Evolutionary conservation across 805 yeast genomes (phyloP).

Genomic region (Myxozyma neotropica): DNA sequence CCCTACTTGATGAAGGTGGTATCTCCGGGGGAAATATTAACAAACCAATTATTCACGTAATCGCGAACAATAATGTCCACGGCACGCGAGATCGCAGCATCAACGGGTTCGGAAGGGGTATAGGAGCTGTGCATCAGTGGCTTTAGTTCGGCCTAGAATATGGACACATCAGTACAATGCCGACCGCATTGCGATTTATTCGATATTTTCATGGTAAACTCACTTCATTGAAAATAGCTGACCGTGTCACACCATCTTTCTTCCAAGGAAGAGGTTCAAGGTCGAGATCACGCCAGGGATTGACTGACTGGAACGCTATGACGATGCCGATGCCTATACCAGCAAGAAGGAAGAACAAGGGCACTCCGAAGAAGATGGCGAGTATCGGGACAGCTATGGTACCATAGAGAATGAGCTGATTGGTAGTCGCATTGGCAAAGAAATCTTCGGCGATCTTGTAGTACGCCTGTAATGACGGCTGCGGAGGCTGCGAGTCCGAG

Average conservation of each 20-base stretch:
- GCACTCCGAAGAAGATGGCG: conserved; percentile 23
- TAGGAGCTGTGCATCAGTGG: conserved; percentile 26
- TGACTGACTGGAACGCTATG: conserved; percentile 21
- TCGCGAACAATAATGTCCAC: conserved; percentile 25
- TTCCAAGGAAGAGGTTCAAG: conserved; percentile 28
- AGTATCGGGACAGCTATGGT: conserved; percentile 12
- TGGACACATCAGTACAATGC: too few relatives aligned
- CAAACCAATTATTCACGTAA: conserved; percentile 28
- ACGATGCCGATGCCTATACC: conserved; percentile 24
- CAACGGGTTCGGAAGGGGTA: conserved; percentile 13
- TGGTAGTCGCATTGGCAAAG: conserved; percentile 25
- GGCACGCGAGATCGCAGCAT: conserved; percentile 22
- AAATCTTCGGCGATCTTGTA: conserved; percentile 11
- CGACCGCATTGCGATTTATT: too few relatives aligned
- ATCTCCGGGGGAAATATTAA: conserved; percentile 17
- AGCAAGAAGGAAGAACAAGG: conserved; percentile 26
- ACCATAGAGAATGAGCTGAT: conserved; percentile 18
- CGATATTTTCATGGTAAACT: too few relatives aligned
- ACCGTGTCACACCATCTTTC: conserved; percentile 4
- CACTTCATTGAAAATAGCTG: conserved; percentile 15
- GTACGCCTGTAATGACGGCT: conserved; percentile 8
- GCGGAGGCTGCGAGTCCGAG: conserved; percentile 1
- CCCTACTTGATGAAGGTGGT: conserved; percentile 21
- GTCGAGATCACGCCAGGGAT: conserved; percentile 17
- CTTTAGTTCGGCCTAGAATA: conserved; percentile 2